A percentile compares a stretch with the other conserved stretches of the same genome.
Conservation (phyloP, 75 land plant species). For the Pseudotsuga menziesii region DNA sequence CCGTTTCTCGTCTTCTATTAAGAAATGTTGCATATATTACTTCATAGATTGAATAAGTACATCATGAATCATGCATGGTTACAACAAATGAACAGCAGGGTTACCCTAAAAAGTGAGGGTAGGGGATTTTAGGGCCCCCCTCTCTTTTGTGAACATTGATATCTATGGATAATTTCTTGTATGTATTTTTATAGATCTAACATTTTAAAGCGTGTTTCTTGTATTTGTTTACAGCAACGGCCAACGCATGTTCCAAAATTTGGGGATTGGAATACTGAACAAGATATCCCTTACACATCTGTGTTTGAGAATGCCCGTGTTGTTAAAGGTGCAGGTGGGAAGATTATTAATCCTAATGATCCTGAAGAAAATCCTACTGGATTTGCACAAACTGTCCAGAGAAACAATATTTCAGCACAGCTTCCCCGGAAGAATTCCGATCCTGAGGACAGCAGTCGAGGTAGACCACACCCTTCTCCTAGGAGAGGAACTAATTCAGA, state of each 20-base stretch:
- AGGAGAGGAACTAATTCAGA: constrained; percentile 13
- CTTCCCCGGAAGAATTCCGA: constrained; percentile 4
- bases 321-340: constrained; percentile 33
- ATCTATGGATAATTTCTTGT: too few species aligned
- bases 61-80: too few species aligned
- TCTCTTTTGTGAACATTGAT: too few species aligned
- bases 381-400: constrained; percentile 13
- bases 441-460: not conserved
- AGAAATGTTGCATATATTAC: too few species aligned
- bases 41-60: too few species aligned
- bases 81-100: too few species aligned
- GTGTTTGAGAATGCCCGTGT: constrained; percentile 69
- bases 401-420: constrained; percentile 14
- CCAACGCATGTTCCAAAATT: constrained; percentile 61
- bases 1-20: too few species aligned
- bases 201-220: too few species aligned
- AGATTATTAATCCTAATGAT: constrained; percentile 66
- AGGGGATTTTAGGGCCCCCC: too few species aligned
- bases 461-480: constrained; percentile 21
- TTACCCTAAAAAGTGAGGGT: too few species aligned
- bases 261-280: constrained; percentile 69
- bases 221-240: constrained; percentile 8
- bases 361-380: constrained; percentile 33
- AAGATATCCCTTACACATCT: constrained; percentile 53
- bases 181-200: too few species aligned